Percentiles rank a stretch among this genome's conserved stretches.
These are phyloP conservation scores for Globisporangium abappressorium DNA, from an alignment of 352 stramenopile species.

Conservation along the genomic window DNA sequence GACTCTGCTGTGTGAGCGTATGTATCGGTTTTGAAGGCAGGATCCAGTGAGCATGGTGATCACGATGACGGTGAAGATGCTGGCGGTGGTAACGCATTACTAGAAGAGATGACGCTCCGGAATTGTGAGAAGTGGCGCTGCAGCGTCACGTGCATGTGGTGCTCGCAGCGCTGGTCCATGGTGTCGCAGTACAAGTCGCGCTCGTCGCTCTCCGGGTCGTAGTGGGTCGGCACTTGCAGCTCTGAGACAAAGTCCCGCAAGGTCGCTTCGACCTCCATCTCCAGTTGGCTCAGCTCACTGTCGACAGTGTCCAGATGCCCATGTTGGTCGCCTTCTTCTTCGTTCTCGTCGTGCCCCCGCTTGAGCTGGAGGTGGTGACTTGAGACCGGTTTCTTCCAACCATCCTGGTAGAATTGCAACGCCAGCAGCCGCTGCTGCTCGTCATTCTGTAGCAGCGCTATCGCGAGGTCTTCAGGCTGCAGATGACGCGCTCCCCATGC, in stretches of 20 bases:
- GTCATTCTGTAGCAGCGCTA: slow-evolving; percentile 36
- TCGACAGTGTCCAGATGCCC: neutral
- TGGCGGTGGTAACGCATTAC: neutral
- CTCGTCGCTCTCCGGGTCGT: slow-evolving; percentile 17
- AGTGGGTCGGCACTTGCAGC: slow-evolving; percentile 18
- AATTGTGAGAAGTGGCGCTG: slow-evolving; percentile 66
- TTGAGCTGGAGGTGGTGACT: neutral
- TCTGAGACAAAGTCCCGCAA: slow-evolving; percentile 43
- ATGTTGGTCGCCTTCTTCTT: neutral
- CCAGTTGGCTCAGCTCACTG: slow-evolving; percentile 21
- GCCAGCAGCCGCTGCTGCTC: slow-evolving; percentile 29
- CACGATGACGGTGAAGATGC: neutral
- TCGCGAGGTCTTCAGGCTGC: slow-evolving; percentile 23
- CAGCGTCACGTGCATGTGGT: slow-evolving; percentile 37
- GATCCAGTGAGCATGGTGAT: neutral
- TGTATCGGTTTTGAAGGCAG: too few relatives aligned
- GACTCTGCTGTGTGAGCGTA: too few relatives aligned
- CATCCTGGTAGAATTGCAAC: slow-evolving; percentile 51
- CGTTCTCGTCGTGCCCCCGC: neutral
- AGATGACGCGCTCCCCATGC: neutral
- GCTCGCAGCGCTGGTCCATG: slow-evolving; percentile 32
- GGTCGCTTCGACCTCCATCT: slow-evolving; percentile 26
- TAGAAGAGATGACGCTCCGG: slow-evolving; percentile 15
- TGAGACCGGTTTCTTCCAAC: slow-evolving; percentile 36
- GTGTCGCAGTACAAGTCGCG: slow-evolving; percentile 16